These are phyloP conservation scores for Rhizopus microsporus DNA, from an alignment of 371 early-diverging fungal species.

Conservation along the genomic window DNA sequence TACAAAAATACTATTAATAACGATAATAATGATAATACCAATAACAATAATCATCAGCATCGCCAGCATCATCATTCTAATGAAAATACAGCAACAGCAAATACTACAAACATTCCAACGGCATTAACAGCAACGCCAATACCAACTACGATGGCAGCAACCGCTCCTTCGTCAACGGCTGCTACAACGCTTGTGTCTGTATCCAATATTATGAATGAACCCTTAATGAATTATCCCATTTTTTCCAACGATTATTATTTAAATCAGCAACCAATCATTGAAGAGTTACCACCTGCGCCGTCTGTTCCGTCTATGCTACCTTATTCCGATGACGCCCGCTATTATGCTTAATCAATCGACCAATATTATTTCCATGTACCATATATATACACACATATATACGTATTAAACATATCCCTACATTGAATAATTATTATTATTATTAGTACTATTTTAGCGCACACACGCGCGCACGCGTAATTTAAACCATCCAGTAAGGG, in stretches of 20 bases:
- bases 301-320: slow-evolving; percentile 31
- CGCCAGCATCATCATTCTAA: slow-evolving; percentile 1
- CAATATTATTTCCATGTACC: not conserved
- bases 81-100: not conserved
- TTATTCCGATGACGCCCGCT: not conserved
- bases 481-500: too few species aligned
- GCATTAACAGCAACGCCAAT: not conserved
- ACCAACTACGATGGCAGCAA: not conserved
- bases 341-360: slow-evolving; percentile 1
- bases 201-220: slow-evolving; percentile 1
- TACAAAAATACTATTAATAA: slow-evolving; percentile 6
- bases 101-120: not conserved
- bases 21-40: slow-evolving; percentile 1
- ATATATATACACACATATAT: not conserved
- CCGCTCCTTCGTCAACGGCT: not conserved
- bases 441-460: too few species aligned
- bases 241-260: not conserved
- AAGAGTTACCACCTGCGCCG: slow-evolving; percentile 16
- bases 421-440: too few species aligned
- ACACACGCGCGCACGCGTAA: too few species aligned
- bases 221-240: slow-evolving; percentile 1
- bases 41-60: slow-evolving; percentile 6
- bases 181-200: slow-evolving; percentile 1
- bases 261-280: not conserved
- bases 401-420: too few species aligned